Evolutionary conservation across 768 basidiomycete genomes (phyloP).

Genomic region (Tulasnella sp.): DNA sequence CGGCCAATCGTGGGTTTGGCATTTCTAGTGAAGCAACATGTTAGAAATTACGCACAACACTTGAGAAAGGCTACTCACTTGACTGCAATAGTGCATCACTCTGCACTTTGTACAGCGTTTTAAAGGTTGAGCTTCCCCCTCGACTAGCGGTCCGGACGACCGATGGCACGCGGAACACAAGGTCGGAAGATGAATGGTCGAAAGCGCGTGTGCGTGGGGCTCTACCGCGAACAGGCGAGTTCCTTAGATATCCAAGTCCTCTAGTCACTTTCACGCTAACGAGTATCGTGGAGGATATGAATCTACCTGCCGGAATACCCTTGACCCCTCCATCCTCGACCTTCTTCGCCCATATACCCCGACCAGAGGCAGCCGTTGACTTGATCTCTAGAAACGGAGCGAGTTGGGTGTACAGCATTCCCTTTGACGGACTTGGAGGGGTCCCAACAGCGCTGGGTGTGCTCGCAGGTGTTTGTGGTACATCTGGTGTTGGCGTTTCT

Average conservation of each 20-base stretch:
- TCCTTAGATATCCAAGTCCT: constrained; percentile 35
- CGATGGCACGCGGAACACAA: constrained; percentile 63
- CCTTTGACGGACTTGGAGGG: background rate
- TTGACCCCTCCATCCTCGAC: background rate
- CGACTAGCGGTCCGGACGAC: constrained; percentile 21
- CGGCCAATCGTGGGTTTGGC: constrained; percentile 64
- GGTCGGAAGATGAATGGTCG: constrained; percentile 43
- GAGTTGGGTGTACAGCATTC: background rate
- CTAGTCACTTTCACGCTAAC: background rate
- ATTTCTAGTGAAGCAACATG: constrained; percentile 33
- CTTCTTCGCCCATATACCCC: constrained; percentile 6
- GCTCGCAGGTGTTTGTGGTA: background rate
- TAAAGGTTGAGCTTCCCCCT: constrained; percentile 26
- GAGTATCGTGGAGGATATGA: background rate
- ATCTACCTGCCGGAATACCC: constrained; percentile 3
- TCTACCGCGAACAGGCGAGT: constrained; percentile 41
- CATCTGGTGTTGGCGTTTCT: background rate
- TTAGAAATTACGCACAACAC: background rate
- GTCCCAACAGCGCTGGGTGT: background rate
- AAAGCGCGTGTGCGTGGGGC: constrained; percentile 55
- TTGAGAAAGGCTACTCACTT: constrained; percentile 34
- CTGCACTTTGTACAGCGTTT: constrained; percentile 69
- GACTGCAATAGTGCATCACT: constrained; percentile 60
- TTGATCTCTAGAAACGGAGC: constrained; percentile 4
- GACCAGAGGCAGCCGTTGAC: background rate